Percentiles rank a stretch among this genome's conserved stretches.
Evolutionary conservation across 192 early-diverging fungal genomes (phyloP).

Genomic region (Coemansia sp.): DNA sequence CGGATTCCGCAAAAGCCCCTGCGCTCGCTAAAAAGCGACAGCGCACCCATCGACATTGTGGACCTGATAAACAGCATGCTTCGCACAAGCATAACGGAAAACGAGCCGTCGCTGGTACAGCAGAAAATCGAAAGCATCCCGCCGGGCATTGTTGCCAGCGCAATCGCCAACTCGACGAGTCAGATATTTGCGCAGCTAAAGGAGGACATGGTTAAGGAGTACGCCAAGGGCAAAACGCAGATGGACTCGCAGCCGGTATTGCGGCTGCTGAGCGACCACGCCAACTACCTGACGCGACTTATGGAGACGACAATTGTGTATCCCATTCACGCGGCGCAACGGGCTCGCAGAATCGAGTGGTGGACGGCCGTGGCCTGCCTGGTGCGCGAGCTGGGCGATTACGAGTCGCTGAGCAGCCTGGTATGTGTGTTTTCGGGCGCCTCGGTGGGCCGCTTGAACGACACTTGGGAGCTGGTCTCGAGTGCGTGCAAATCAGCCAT

Average conservation of each 20-base stretch:
- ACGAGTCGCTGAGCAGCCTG: constrained; percentile 49
- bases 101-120: constrained; percentile 27
- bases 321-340: constrained; percentile 29
- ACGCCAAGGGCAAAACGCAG: constrained; percentile 5
- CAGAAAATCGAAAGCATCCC: constrained; percentile 36
- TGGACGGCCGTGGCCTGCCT: constrained; percentile 38
- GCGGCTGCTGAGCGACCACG: constrained; percentile 48
- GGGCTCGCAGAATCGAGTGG: constrained; percentile 48
- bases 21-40: constrained; percentile 19
- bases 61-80: constrained; percentile 42
- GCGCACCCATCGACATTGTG: constrained; percentile 17
- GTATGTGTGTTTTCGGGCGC: constrained; percentile 43
- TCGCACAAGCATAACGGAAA: constrained; percentile 20
- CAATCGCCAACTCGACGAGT: constrained; percentile 44
- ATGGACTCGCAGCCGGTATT: constrained; percentile 13
- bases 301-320: constrained; percentile 39
- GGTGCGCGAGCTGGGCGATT: constrained; percentile 51
- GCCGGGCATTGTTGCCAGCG: constrained; percentile 43
- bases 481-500: constrained; percentile 31
- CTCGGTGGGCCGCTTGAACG: constrained; percentile 21
- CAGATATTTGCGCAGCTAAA: constrained; percentile 45
- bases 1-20: constrained; percentile 32
- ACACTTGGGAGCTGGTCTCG: constrained; percentile 39
- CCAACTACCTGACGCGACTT: constrained; percentile 44
- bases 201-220: constrained; percentile 19